A percentile compares a stretch with the other conserved stretches of the same genome.
These are phyloP conservation scores for Malassezia slooffiae DNA, from an alignment of 1,284 basidiomycete species.

Conservation along the genomic window DNA sequence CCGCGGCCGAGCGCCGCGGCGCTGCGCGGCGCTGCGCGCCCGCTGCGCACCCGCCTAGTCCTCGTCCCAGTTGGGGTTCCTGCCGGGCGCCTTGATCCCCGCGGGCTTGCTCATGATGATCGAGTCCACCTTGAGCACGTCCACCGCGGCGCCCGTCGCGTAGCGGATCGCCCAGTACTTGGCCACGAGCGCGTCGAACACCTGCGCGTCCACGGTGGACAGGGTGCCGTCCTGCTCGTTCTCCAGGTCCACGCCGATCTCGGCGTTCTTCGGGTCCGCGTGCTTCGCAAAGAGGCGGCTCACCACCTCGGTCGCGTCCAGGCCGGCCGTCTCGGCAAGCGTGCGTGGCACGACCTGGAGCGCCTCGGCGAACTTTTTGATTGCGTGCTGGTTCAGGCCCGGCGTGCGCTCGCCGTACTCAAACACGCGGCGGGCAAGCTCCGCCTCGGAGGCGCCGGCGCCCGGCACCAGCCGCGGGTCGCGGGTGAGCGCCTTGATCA, in stretches of 20 bases:
- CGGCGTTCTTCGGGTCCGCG: slow-evolving; percentile 53
- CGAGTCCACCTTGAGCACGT: slow-evolving; percentile 86
- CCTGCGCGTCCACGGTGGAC: slow-evolving; percentile 21
- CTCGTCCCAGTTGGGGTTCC: slow-evolving; percentile 46
- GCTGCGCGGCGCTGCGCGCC: too few relatives aligned
- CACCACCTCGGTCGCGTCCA: slow-evolving; percentile 84
- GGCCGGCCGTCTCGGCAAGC: slow-evolving; percentile 88
- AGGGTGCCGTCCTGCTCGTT: slow-evolving; percentile 30
- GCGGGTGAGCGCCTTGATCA: slow-evolving; percentile 83
- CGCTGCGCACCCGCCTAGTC: slow-evolving; percentile 19
- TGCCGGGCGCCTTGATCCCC: slow-evolving; percentile 44
- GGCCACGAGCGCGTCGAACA: slow-evolving; percentile 66
- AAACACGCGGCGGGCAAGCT: slow-evolving; percentile 72
- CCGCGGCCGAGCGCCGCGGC: background rate
- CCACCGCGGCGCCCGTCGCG: slow-evolving; percentile 84
- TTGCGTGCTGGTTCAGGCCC: slow-evolving; percentile 86
- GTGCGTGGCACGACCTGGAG: slow-evolving; percentile 87
- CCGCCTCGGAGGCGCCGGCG: slow-evolving; percentile 85
- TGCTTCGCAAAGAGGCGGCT: slow-evolving; percentile 82
- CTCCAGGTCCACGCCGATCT: slow-evolving; percentile 81
- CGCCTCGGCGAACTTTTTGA: slow-evolving; percentile 77
- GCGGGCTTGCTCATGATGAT: slow-evolving; percentile 67
- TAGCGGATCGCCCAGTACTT: slow-evolving; percentile 80
- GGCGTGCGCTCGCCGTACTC: slow-evolving; percentile 76
- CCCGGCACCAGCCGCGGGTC: slow-evolving; percentile 84